These are phyloP conservation scores for Aspergillus tamarii DNA, from an alignment of 2,329 filamentous ascomycete species.

Conservation along the genomic window DNA sequence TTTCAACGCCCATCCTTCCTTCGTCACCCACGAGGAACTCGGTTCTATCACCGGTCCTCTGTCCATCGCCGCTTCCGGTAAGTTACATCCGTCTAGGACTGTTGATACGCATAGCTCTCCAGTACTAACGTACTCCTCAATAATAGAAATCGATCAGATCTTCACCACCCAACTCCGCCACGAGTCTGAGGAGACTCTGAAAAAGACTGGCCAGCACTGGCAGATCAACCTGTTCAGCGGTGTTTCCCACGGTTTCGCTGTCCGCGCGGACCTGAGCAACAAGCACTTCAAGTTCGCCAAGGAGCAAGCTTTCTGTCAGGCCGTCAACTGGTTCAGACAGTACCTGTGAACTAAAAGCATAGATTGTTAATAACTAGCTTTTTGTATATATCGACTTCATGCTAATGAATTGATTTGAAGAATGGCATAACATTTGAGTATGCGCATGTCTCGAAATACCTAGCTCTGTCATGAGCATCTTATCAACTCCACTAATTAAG, in stretches of 20 bases:
- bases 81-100: slow-evolving; percentile 20
- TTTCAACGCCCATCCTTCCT: slow-evolving; percentile 76
- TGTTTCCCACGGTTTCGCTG: slow-evolving; percentile 74
- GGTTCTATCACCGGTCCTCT: slow-evolving; percentile 67
- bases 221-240: slow-evolving; percentile 77
- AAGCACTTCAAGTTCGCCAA: slow-evolving; percentile 68
- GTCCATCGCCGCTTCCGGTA: slow-evolving; percentile 63
- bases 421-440: background rate
- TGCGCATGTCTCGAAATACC: background rate
- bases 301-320: slow-evolving; percentile 80
- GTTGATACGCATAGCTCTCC: background rate
- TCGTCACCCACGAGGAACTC: slow-evolving; percentile 70
- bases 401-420: slow-evolving; percentile 16
- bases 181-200: slow-evolving; percentile 66
- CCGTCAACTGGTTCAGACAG: slow-evolving; percentile 75
- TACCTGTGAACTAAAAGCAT: slow-evolving; percentile 46
- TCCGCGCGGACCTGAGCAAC: slow-evolving; percentile 65
- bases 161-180: slow-evolving; percentile 67
- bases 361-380: background rate
- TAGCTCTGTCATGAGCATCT: background rate
- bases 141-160: slow-evolving; percentile 63
- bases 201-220: slow-evolving; percentile 62
- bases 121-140: slow-evolving; percentile 11
- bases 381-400: slow-evolving; percentile 2
- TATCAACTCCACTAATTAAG: background rate